A percentile compares a stretch with the other conserved stretches of the same genome.
These are phyloP conservation scores for Parascedosporium putredinis DNA, from an alignment of 2,329 filamentous ascomycete species.

Conservation along the genomic window DNA sequence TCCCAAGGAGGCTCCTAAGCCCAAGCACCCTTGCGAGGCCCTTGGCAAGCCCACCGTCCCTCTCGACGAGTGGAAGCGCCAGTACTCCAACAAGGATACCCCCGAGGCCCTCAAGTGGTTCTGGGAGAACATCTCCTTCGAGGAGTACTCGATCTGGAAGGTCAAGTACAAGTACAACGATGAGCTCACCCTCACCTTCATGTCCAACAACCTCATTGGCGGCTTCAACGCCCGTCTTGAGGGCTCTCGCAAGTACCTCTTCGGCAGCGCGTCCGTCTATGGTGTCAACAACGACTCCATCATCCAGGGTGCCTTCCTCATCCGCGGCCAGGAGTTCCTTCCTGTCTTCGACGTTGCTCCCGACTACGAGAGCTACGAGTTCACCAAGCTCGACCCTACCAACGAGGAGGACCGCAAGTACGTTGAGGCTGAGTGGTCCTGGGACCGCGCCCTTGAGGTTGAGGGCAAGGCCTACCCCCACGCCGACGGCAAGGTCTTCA, in stretches of 20 bases:
- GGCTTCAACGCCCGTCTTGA: slow-evolving; percentile 98
- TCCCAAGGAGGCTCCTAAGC: slow-evolving; percentile 64
- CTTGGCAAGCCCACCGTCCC: slow-evolving; percentile 71
- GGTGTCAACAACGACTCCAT: slow-evolving; percentile 81
- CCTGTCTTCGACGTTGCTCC: slow-evolving; percentile 95
- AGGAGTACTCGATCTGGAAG: slow-evolving; percentile 95
- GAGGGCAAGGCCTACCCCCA: slow-evolving; percentile 82
- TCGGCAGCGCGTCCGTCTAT: slow-evolving; percentile 83
- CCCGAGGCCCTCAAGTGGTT: slow-evolving; percentile 86
- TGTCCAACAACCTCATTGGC: slow-evolving; percentile 97
- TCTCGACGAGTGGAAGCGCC: slow-evolving; percentile 97
- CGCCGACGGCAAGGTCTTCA: slow-evolving; percentile 96
- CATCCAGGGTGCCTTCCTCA: slow-evolving; percentile 86
- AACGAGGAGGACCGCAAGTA: slow-evolving; percentile 78
- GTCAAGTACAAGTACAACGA: slow-evolving; percentile 98
- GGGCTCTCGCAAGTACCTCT: slow-evolving; percentile 95
- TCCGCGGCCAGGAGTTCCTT: slow-evolving; percentile 78
- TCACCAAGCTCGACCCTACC: slow-evolving; percentile 88
- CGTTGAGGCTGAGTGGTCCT: slow-evolving; percentile 79
- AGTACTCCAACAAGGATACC: slow-evolving; percentile 94
- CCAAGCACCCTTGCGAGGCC: slow-evolving; percentile 90
- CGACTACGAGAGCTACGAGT: slow-evolving; percentile 92
- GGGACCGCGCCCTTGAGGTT: slow-evolving; percentile 74
- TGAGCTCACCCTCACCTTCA: slow-evolving; percentile 94
- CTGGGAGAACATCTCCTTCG: slow-evolving; percentile 91